Base-by-base conservation (phyloP, 176 grass and related monocot genomes). In the Bothriochloa decipiens region DNA sequence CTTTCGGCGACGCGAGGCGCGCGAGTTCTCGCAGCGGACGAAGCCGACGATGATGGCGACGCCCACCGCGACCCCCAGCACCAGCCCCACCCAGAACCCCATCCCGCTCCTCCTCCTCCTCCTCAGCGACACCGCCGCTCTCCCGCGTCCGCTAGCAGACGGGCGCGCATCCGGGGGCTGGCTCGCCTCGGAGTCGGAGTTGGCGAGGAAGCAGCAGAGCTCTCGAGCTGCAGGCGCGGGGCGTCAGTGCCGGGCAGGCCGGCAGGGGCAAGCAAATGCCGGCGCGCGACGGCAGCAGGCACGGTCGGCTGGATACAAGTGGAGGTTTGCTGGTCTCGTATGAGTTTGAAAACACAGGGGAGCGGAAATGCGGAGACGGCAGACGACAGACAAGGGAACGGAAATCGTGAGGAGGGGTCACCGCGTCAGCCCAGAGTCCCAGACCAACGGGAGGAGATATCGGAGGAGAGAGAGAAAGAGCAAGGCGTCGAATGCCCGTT, bases 31-130 rank as follows among this genome's bases (percentile, higher is more conserved):
- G 70, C 17, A 80, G 79, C 90, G 90, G 58, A 75, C 87, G 81
- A 92, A 92, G 76, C 50, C 87, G 73, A 92, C 57, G 80, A 89
- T 71, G 80, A 92, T 57, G 27, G 70, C 87, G 47, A 92, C 36
- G 22, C 90, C 90, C 17, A 18, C 84, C 6, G 80, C 80, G 71
- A 92, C 27, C 87, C 90, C 90, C 17, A 89, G 55, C 53, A 82
- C 75, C 45, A 92, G n/a, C 27, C 90, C 90, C 58, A 92, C 11
- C 74, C 55, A 80, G 84, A 92, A 92, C 68, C 87, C 83, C 90
- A 92, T 92, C 29, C 70, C 70, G 15, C 49, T 14, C 0, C 60
- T 53, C 12, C 47, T 15, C 36, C 32, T 75, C 42, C 9, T 3
- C 35, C 35, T 70, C 45, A 79, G 18, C 83, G 16, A 8, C 50